Conservation (phyloP, 31 red algal genomes). For the Odonthalia washingtoniensis region DNA sequence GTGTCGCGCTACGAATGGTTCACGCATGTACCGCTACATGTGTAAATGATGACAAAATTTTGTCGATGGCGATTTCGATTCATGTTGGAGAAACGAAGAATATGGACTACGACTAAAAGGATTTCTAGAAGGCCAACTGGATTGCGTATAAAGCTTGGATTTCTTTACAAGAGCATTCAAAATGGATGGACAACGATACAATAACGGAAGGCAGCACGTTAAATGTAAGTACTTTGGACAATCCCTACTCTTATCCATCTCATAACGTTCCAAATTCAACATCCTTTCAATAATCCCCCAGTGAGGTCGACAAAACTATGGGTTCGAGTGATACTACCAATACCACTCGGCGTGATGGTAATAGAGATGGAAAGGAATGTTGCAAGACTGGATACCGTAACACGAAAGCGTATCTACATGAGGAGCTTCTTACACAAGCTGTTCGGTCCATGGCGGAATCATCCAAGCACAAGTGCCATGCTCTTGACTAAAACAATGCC, state of each 20-base stretch:
- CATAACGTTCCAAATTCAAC: too few species aligned
- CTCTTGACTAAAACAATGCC: conserved; percentile 45
- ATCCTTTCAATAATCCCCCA: background rate
- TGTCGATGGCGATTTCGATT: conserved; percentile 48
- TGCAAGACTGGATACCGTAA: background rate
- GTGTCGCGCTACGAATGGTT: background rate
- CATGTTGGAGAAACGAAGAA: conserved; percentile 13
- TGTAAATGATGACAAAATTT: conserved; percentile 22
- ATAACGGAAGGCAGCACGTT: background rate
- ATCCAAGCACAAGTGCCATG: conserved; percentile 53
- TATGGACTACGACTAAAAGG: conserved; percentile 48
- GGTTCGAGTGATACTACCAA: background rate
- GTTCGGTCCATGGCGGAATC: conserved; percentile 47
- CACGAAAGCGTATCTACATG: conserved; percentile 31
- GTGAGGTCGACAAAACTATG: background rate
- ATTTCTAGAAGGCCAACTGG: conserved; percentile 35
- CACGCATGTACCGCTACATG: conserved; percentile 3
- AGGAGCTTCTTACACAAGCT: conserved; percentile 37
- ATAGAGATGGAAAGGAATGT: conserved; percentile 12
- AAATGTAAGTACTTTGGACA: background rate
- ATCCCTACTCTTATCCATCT: background rate
- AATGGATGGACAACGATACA: background rate
- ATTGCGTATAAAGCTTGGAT: conserved; percentile 29
- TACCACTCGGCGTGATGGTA: background rate
- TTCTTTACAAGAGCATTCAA: background rate